Conservation (phyloP, 2,329 filamentous ascomycete species). For the Magnaporthiopsis incrustans region DNA sequence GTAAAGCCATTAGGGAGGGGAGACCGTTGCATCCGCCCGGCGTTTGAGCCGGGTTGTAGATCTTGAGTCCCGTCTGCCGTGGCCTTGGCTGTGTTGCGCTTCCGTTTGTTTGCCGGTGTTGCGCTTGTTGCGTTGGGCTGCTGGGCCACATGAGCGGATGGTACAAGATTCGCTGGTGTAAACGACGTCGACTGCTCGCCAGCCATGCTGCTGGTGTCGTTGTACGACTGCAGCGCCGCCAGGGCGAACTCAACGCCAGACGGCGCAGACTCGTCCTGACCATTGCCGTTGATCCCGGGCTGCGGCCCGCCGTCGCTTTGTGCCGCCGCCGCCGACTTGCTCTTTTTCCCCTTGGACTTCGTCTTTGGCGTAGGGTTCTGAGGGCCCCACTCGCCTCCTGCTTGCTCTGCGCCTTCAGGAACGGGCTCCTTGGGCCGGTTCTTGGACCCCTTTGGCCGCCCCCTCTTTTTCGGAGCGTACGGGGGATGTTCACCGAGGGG, state of each 20-base stretch:
- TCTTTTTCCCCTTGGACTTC: slow-evolving; percentile 1
- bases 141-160: slow-evolving; percentile 2
- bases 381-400: background rate
- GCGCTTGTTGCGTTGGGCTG: slow-evolving; percentile 5
- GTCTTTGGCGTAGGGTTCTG: background rate
- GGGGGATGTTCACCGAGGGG: background rate
- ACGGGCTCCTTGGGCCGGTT: slow-evolving; percentile 33
- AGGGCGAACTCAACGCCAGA: background rate
- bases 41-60: background rate
- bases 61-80: slow-evolving; percentile 7
- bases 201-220: slow-evolving; percentile 3
- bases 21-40: slow-evolving; percentile 2
- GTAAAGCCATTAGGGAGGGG: slow-evolving; percentile 5
- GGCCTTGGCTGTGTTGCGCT: slow-evolving; percentile 19
- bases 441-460: slow-evolving; percentile 45
- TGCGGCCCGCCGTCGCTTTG: background rate
- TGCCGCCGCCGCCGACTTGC: background rate
- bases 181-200: slow-evolving; percentile 2
- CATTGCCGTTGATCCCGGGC: slow-evolving; percentile 1
- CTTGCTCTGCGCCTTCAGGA: background rate
- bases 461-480: slow-evolving; percentile 27
- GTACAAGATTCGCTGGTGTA: slow-evolving; percentile 7
- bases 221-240: background rate
- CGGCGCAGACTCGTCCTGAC: background rate
- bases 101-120: slow-evolving; percentile 20